Evolutionary conservation across 345 rosid genomes (phyloP), one percentile per base, ranked within the genome.

Genomic region (Salix udensis): DNA sequence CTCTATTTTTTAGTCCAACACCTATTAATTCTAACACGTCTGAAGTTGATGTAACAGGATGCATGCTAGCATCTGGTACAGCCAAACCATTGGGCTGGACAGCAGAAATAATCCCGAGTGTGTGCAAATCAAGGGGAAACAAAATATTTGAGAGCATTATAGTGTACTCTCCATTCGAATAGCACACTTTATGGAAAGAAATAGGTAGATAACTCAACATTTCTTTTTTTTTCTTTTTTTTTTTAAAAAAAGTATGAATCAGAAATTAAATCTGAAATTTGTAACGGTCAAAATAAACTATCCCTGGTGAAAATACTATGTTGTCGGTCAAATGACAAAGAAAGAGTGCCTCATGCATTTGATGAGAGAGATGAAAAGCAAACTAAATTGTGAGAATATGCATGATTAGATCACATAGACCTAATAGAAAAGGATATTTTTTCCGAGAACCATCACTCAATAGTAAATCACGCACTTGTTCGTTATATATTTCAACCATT

Each of bases 1-100:
- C 87, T 81, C 98, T 85, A 75, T 94, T 92, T 74, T 86, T 85
- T 34, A 94, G 76, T 69, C 99, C 99, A 72, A 84, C 52, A 23
- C 89, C 84, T 89, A 96, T 96, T 70, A 94, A 70, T 24, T 89
- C 90, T 72, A 94, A 46, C 2, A 94, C 97, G 83, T 94, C 97
- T 30, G 92, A 82, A 36, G 96, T 89, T 42, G 96, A 81, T 68
- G 81, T 77, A 65, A 96, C 98, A 9, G 90, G 81, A 16, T 83
- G 88, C 93, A 96, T 89, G 81, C 80, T 86, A 68, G 99, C 99
- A 84, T 96, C 97, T 42, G 99, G 99, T 7, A 96, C 98, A 30
- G 98, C 93, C 67, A 96, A 65, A 52, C 97, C 99, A 66, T 84
- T 87, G 62, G 88, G 60, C 76, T 88, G 88, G 72, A 90, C 34